Base-by-base conservation (phyloP, 2,329 filamentous ascomycete species). In the Penicillium sp. region DNA sequence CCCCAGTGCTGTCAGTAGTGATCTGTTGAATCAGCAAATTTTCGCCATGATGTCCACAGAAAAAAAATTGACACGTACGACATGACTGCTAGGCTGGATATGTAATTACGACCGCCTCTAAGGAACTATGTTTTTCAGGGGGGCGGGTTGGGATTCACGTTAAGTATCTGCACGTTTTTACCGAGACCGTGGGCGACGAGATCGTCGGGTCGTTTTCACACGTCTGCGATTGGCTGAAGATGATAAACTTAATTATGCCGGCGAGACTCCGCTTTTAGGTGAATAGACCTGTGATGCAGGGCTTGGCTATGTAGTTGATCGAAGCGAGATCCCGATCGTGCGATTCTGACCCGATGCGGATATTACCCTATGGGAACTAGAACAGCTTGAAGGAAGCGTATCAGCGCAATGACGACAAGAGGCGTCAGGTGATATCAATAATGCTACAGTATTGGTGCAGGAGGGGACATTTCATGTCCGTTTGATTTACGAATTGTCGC, bases 1-100 rank as follows among this genome's bases (percentile, higher is more conserved):
- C n/a, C 70, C 68, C 16, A 73, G 61, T 1, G 64, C 61, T 22
- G 58, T 69, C 2, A 70, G 30, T n/a, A 72, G 49, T n/a, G 64
- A 61, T 57, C 67, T 69, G 43, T 26, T 30, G 19, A 49, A 28
- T 30, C 13, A 28, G 26, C 43, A 46, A 46, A 46, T 16, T 2
- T 14, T 19, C 22, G 2, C 22, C 22, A 7, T 26, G 2, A 26
- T 46, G 11, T 19, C 8, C 19, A 6, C 19, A 5, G 3, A 2
- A 25, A 6, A 5, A 28, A 7, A 6, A 16, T 6, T 16, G 35
- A 37, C 13, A 51, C 55, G 16, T 57, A 65, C 60, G 57, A 64
- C 63, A 67, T 62, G 19, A 19, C 54, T 22, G 7, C 4, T 28
- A 33, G 25, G 43, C 16, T 46, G 25, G 25, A 26, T 11, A 16